Base-by-base conservation (phyloP, 2,329 filamentous ascomycete genomes). In the Intubia oerlemansii region DNA sequence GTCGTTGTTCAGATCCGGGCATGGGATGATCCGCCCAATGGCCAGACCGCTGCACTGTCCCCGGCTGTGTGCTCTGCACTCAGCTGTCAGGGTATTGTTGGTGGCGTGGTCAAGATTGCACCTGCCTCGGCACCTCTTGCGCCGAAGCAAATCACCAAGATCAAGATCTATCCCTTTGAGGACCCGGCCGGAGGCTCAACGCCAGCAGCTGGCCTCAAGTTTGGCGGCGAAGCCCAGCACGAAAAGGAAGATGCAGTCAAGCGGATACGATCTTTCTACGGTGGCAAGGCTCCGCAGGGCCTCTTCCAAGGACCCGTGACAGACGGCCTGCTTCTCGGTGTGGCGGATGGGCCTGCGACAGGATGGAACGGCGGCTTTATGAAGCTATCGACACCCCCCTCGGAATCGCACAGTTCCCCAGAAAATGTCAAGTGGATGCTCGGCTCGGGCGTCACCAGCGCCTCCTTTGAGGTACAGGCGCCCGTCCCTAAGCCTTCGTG, bases 11-110 rank as follows among this genome's bases (percentile, higher is more conserved):
- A 66, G 36, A 49, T 95, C 4, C 56, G 65, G 22, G 53, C 68
- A 2, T 98, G 88, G 90, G 66, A 84, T 33, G 80, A 91, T 42
- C 74, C 82, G 2, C 82, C 88, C 1, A 80, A 85, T 43, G 72
- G 69, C 30, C 71, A 77, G 36, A 77, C 85, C 35, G 66, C 69
- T 27, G 80, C 80, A 1, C 56, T 98, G 15, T 95, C 88, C 2
- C 65, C 71, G 0, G 52, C 71, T 4, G 55, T 98, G 6, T 91
- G 79, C 47, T 64, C 66, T 17, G 65, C 76, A 1, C 58, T 98
- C 14, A 73, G 71, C 3, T 70, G 66, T 29, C 56, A 66, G 22
- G 72, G 69, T 2, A 62, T 91, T 29, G 77, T 91, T 8, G 88
- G 88, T 10, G 80, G 82, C 1, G 67, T 95, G 24, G 65, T 92